A percentile compares a stretch with the other conserved stretches of the same genome.
phyloP scores from a whole-genome alignment of 2,329 filamentous ascomycete genomes.

The Neofusicoccum umdonicola region DNA sequence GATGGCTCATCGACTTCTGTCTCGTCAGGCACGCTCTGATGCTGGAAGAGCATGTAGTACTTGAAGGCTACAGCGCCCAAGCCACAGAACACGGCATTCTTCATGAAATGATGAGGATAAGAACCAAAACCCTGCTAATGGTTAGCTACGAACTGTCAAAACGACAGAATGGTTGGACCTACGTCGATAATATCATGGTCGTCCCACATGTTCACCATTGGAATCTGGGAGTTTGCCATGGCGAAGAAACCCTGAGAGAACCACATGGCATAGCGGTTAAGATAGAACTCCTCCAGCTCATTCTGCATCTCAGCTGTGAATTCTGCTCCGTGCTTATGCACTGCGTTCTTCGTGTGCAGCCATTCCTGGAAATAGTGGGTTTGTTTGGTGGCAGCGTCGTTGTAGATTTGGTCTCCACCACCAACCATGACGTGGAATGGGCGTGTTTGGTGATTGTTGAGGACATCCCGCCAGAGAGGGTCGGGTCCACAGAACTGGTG shows the following conservation, averaged over 20 bases:
- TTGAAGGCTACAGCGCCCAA: conserved; percentile 92
- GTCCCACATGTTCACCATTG: conserved; percentile 98
- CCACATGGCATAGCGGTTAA: conserved; percentile 88
- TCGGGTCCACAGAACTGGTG: conserved; percentile 87
- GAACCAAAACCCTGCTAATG: conserved; percentile 72
- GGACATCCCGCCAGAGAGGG: conserved; percentile 92
- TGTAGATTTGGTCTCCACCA: conserved; percentile 96
- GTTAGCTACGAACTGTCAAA: neutral
- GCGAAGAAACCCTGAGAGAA: conserved; percentile 94
- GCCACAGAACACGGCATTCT: conserved; percentile 82
- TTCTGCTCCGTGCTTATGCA: conserved; percentile 73
- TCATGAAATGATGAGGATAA: conserved; percentile 90
- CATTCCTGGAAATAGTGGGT: conserved; percentile 78
- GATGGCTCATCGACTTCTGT: conserved; percentile 82
- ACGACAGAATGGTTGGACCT: conserved; percentile 24
- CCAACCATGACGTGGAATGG: conserved; percentile 99
- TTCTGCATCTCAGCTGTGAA: conserved; percentile 81
- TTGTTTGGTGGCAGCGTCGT: conserved; percentile 76
- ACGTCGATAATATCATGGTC: conserved; percentile 67
- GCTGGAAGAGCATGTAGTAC: conserved; percentile 98
- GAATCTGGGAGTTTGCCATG: conserved; percentile 90
- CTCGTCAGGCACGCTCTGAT: conserved; percentile 82
- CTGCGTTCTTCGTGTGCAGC: conserved; percentile 75
- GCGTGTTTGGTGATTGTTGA: conserved; percentile 85
- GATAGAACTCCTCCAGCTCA: conserved; percentile 84